Evolutionary conservation across 1,139 yeast species (phyloP), one percentile per base, ranked within the genome.

Genomic region (Kurtzmaniella quercitrusa): DNA sequence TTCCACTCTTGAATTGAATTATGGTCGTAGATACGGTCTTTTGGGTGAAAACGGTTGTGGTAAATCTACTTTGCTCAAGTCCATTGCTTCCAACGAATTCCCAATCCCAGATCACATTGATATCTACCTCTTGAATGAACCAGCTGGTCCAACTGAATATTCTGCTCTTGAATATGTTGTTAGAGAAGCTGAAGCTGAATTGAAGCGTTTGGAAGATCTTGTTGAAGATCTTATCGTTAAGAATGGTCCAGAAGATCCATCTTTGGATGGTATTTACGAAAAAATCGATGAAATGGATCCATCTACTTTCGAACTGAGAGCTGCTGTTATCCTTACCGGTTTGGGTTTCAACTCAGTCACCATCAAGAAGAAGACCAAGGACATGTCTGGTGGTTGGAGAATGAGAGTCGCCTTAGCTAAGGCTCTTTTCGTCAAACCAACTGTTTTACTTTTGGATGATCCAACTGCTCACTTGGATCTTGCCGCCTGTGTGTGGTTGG

Each of bases 21-120:
- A 82, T 67, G 98, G 98, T 61, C 88, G 97, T 39, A 79, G 98
- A 63, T 93, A 93, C 54, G 99, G 98, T 80, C 72, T 93, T 45
- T 96, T 93, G 38, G 99, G 99, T 65, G 95, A 91, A 61, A 93
- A 93, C 69, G 99, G 99, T 89, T 89, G 94, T 55, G 99, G 99
- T 74, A 93, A 93, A 69, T 89, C 98, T 36, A 93, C 99, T 23
- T 82, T 93, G 59, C 71, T 93, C 64, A 88, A 87, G 66, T 84
- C 98, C 35, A 69, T 94, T 57, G 97, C 98, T 47, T 95, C 96
- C 45, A 81, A 97, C 68, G 99, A 94, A 68, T 93, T 78, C 70
- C 98, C 98, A 45, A 77, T 93, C 56, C 98, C 98, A 39, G 94
- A 84, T 51, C 80, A 77, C 54, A 88, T 94, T 57, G 98, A 93